phyloP scores from a whole-genome alignment of 108 stramenopile species.

The Hondaea fermentalgiana region DNA sequence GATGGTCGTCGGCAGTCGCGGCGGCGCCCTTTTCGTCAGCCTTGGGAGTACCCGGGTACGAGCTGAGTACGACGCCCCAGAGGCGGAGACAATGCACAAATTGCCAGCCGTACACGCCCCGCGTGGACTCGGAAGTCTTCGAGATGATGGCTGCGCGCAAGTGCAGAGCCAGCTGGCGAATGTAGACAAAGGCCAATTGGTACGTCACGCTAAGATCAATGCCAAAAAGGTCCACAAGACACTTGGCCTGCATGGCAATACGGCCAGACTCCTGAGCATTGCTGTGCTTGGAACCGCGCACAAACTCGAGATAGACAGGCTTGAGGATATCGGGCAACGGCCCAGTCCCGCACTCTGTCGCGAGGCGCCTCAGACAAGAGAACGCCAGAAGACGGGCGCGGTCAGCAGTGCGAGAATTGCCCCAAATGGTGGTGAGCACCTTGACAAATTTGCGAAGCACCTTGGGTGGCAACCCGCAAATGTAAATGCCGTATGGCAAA shows the following conservation, averaged over 20 bases:
- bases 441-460: not conserved
- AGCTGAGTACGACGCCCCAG: slow-evolving; percentile 81
- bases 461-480: not conserved
- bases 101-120: slow-evolving; percentile 85
- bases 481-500: not conserved
- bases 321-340: slow-evolving; percentile 83
- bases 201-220: slow-evolving; percentile 82
- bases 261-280: slow-evolving; percentile 55
- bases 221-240: slow-evolving; percentile 84
- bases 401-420: slow-evolving; percentile 63
- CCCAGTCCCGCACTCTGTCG: slow-evolving; percentile 77
- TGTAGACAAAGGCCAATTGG: slow-evolving; percentile 96
- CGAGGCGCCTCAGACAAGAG: slow-evolving; percentile 81
- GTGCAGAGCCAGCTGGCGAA: slow-evolving; percentile 88
- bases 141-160: slow-evolving; percentile 80
- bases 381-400: slow-evolving; percentile 75
- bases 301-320: slow-evolving; percentile 79
- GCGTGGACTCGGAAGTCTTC: slow-evolving; percentile 68
- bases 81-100: slow-evolving; percentile 81
- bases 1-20: slow-evolving; percentile 42
- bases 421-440: not conserved
- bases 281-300: slow-evolving; percentile 74
- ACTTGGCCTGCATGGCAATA: slow-evolving; percentile 84
- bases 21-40: slow-evolving; percentile 45
- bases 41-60: slow-evolving; percentile 48